Conservation (phyloP, 495 filamentous ascomycete species). For the Durotheca rogersii region DNA sequence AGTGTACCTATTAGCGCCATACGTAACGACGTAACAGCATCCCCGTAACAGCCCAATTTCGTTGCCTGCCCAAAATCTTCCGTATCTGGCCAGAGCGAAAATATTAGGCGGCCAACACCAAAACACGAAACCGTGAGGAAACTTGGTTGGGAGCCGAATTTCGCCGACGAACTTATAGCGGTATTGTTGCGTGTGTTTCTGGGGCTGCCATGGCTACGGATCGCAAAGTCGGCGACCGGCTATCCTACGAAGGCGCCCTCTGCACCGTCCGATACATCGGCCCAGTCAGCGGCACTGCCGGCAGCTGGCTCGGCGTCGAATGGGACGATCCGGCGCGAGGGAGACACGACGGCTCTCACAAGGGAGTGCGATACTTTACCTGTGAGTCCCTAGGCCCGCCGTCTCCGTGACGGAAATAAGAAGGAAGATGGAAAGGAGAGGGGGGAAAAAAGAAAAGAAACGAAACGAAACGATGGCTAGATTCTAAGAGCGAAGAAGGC, state of each 20-base stretch:
- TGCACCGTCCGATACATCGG: slow-evolving; percentile 89
- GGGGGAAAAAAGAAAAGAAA: too few relatives aligned
- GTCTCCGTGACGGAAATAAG: too few relatives aligned
- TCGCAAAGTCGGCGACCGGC: slow-evolving; percentile 62
- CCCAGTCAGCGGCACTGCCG: slow-evolving; percentile 68
- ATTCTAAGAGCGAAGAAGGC: slow-evolving; percentile 47
- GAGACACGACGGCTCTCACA: slow-evolving; percentile 85
- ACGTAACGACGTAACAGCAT: slow-evolving; percentile 19
- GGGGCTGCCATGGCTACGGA: slow-evolving; percentile 27
- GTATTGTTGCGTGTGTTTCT: too few relatives aligned
- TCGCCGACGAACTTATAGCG: slow-evolving; percentile 1
- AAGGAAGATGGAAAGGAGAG: too few relatives aligned
- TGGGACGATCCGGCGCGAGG: slow-evolving; percentile 87
- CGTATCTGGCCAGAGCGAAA: too few relatives aligned
- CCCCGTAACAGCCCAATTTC: slow-evolving; percentile 19
- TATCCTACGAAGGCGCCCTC: slow-evolving; percentile 69
- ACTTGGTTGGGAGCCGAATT: slow-evolving; percentile 2
- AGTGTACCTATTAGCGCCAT: slow-evolving; percentile 1
- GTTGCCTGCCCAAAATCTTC: slow-evolving; percentile 12
- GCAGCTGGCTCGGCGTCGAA: slow-evolving; percentile 91
- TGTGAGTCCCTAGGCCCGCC: slow-evolving; percentile 55
- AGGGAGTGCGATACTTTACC: slow-evolving; percentile 76
- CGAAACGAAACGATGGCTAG: background rate
- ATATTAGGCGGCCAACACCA: too few relatives aligned
- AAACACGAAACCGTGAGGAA: too few relatives aligned